These are phyloP conservation scores for Lyophyllum atratum DNA, from an alignment of 768 basidiomycete genomes.

Conservation along the genomic window DNA sequence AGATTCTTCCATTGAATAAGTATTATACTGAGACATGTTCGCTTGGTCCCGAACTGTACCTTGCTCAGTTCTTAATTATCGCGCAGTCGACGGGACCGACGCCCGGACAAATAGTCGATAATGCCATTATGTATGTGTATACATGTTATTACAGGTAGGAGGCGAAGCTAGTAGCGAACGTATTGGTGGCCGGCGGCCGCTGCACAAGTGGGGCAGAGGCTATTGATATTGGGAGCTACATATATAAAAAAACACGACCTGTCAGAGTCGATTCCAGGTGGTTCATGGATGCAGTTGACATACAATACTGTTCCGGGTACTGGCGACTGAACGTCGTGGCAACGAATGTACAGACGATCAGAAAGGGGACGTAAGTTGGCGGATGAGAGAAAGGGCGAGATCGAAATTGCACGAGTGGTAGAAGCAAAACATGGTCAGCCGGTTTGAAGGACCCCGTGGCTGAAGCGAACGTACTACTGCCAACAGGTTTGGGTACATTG, in stretches of 20 bases:
- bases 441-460: not conserved
- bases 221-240: constrained; percentile 45
- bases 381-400: constrained; percentile 1
- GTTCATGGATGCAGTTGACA: constrained; percentile 11
- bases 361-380: not conserved
- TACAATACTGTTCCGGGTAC: constrained; percentile 50
- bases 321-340: constrained; percentile 33
- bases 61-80: not conserved
- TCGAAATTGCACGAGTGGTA: constrained; percentile 1
- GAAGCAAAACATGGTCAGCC: not conserved
- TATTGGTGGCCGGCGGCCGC: constrained; percentile 10
- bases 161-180: constrained; percentile 1
- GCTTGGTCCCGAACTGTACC: not conserved
- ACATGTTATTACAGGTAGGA: not conserved
- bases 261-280: not conserved
- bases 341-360: not conserved
- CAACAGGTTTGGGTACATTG: constrained; percentile 38
- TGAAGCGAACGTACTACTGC: constrained; percentile 44
- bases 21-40: not conserved
- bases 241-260: not conserved
- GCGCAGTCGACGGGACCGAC: not conserved
- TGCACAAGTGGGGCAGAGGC: constrained; percentile 42
- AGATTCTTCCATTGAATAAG: not conserved
- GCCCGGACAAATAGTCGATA: not conserved
- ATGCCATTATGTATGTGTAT: not conserved